Conservation (phyloP, 2,329 filamentous ascomycete genomes). For the Chaetomium strumarium region DNA sequence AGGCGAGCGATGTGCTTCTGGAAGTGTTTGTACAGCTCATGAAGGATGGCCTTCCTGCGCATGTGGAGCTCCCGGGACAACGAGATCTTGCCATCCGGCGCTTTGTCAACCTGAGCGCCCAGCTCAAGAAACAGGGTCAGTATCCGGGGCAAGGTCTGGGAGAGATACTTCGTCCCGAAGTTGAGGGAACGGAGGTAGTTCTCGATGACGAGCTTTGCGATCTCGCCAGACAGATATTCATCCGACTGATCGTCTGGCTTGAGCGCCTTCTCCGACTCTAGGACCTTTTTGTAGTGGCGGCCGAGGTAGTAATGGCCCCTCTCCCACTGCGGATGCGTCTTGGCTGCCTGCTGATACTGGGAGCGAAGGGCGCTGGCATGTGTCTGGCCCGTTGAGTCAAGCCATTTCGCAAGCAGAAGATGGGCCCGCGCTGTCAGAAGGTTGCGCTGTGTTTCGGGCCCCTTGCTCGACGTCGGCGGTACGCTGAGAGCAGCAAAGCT, state of each 20-base stretch:
- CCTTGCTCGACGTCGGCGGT: conserved; percentile 34
- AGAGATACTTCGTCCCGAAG: conserved; percentile 90
- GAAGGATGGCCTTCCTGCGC: conserved; percentile 59
- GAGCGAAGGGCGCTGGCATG: conserved; percentile 72
- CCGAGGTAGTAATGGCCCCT: conserved; percentile 97
- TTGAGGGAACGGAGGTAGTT: conserved; percentile 85
- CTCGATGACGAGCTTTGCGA: conserved; percentile 82
- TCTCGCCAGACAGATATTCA: conserved; percentile 71
- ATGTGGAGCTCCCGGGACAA: conserved; percentile 47
- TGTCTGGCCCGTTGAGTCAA: conserved; percentile 90
- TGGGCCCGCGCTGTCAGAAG: conserved; percentile 71
- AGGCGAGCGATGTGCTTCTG: conserved; percentile 70
- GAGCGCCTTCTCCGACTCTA: conserved; percentile 80
- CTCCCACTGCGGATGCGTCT: conserved; percentile 70
- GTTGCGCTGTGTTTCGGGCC: conserved; percentile 45
- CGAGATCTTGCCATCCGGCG: conserved; percentile 49
- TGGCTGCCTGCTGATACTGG: conserved; percentile 79
- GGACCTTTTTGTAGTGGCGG: conserved; percentile 92
- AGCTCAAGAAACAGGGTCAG: conserved; percentile 93
- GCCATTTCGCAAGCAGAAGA: conserved; percentile 90
- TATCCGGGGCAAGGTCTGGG: conserved; percentile 86
- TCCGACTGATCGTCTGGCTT: conserved; percentile 72
- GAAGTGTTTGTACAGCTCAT: conserved; percentile 65
- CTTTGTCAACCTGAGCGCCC: conserved; percentile 65
- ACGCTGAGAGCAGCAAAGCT: conserved; percentile 29